Conservation (phyloP, 805 yeast genomes). For the Candida caryicola region DNA sequence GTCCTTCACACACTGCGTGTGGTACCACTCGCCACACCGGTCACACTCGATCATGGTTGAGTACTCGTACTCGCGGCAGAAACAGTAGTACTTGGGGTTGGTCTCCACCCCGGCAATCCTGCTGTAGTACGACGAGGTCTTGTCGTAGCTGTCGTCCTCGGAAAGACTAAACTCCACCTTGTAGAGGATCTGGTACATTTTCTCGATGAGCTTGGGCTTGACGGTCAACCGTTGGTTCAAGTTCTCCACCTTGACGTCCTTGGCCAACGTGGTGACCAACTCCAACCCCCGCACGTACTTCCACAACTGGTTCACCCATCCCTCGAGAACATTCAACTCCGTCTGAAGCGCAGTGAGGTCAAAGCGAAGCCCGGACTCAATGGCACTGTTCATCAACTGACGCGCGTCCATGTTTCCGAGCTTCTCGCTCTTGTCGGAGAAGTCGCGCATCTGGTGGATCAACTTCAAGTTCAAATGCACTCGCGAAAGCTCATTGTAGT, state of each 20-base stretch:
- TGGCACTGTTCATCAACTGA: slow-evolving; percentile 20
- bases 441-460: slow-evolving; percentile 14
- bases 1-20: slow-evolving; percentile 51
- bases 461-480: slow-evolving; percentile 21
- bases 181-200: slow-evolving; percentile 16
- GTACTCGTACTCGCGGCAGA: slow-evolving; percentile 60
- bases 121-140: slow-evolving; percentile 23
- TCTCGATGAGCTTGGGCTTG: slow-evolving; percentile 18
- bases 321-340: slow-evolving; percentile 17
- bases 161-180: slow-evolving; percentile 27
- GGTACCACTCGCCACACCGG: slow-evolving; percentile 70
- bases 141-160: slow-evolving; percentile 24
- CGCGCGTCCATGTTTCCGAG: slow-evolving; percentile 22
- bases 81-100: slow-evolving; percentile 42
- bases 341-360: slow-evolving; percentile 12
- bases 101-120: slow-evolving; percentile 13
- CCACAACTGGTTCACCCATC: slow-evolving; percentile 22
- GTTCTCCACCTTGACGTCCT: slow-evolving; percentile 14
- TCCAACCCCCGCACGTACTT: slow-evolving; percentile 12
- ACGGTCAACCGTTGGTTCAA: slow-evolving; percentile 18
- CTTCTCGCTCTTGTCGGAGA: slow-evolving; percentile 4
- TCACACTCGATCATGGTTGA: slow-evolving; percentile 71
- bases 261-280: slow-evolving; percentile 17
- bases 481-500: slow-evolving; percentile 27
- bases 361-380: slow-evolving; percentile 20